Base-by-base conservation (phyloP, 2,329 filamentous ascomycete genomes). In the Raffaelea albimanens region DNA sequence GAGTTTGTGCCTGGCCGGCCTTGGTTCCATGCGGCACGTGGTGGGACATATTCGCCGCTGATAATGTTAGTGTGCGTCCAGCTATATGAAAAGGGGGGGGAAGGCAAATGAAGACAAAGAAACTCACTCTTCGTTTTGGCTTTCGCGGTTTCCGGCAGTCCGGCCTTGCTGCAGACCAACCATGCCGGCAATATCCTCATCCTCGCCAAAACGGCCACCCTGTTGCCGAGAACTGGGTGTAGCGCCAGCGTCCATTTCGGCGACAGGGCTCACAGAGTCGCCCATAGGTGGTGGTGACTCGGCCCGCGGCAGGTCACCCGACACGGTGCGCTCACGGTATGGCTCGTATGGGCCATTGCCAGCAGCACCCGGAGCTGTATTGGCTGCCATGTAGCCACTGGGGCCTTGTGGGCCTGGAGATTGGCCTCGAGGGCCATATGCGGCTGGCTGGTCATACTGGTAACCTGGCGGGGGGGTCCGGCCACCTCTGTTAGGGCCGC, bases 211-310 rank as follows among this genome's bases (percentile, higher is more conserved):
- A 33, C 66, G 64, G 44, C 67, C 67, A 48, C 70, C 72, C 48
- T 71, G 68, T 19, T 47, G 71, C 61, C n/a, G 74, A 38, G 7
- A 72, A 46, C 70, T 73, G 36, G 73, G 73, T n/a, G 71, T 70
- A n/a, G n/a, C n/a, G n/a, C 73, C 70, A 31, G 83, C 81, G 61
- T 90, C 83, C 86, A 94, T 90, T 62, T 93, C 88, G 46, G 89
- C 76, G 3, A 84, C 80, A 58, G 83, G 82, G 10, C 81, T 81
- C 13, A 23, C 19, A 49, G 67, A 59, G 39, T 68, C 63, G 36
- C 67, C 70, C 19, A 83, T 61, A 5, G 82, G 82, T 16, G 82
- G 80, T 9, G 80, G 79, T 2, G 79, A 82, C 56, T 82, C 80
- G 10, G 78, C 81, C 52, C 79, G 71, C 2, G 80, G 76, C 20